phyloP scores from a whole-genome alignment of 2,329 filamentous ascomycete genomes.

The Cercospora janseana region DNA sequence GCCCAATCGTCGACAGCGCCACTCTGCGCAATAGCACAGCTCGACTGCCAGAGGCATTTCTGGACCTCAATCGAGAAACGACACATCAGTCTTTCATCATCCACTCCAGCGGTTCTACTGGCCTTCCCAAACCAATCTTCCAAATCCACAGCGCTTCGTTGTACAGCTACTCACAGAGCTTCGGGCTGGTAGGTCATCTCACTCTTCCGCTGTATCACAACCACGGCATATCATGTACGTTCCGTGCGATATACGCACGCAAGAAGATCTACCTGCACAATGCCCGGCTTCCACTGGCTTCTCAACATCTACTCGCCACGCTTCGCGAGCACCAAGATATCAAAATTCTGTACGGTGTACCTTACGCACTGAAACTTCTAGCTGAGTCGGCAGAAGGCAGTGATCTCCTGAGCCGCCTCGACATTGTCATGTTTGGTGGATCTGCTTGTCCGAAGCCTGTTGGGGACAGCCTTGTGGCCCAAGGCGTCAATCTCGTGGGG shows the following conservation, averaged over 20 bases:
- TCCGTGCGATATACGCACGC: slow-evolving; percentile 52
- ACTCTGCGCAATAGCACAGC: background rate
- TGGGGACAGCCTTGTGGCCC: slow-evolving; percentile 35
- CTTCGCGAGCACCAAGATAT: slow-evolving; percentile 42
- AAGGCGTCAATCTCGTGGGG: slow-evolving; percentile 37
- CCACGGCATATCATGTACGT: slow-evolving; percentile 57
- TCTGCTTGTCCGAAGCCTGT: slow-evolving; percentile 38
- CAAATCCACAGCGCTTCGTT: slow-evolving; percentile 55
- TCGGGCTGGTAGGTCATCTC: slow-evolving; percentile 52
- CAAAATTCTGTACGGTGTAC: slow-evolving; percentile 56
- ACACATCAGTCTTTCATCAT: slow-evolving; percentile 43
- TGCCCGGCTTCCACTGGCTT: slow-evolving; percentile 55
- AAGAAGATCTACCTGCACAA: slow-evolving; percentile 57
- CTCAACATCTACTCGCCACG: slow-evolving; percentile 33
- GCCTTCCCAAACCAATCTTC: slow-evolving; percentile 61
- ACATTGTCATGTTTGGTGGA: slow-evolving; percentile 37
- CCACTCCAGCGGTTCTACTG: slow-evolving; percentile 56
- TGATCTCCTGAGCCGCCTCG: slow-evolving; percentile 28
- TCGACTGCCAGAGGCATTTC: slow-evolving; percentile 13
- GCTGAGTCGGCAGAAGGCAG: slow-evolving; percentile 57
- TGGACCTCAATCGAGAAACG: slow-evolving; percentile 33
- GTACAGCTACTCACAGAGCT: slow-evolving; percentile 49
- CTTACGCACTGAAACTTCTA: slow-evolving; percentile 63
- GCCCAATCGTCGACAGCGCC: slow-evolving; percentile 28
- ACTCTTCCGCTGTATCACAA: slow-evolving; percentile 61